Base-by-base conservation (phyloP, 116 monocot species). In the Dioscorea cayenensis region DNA sequence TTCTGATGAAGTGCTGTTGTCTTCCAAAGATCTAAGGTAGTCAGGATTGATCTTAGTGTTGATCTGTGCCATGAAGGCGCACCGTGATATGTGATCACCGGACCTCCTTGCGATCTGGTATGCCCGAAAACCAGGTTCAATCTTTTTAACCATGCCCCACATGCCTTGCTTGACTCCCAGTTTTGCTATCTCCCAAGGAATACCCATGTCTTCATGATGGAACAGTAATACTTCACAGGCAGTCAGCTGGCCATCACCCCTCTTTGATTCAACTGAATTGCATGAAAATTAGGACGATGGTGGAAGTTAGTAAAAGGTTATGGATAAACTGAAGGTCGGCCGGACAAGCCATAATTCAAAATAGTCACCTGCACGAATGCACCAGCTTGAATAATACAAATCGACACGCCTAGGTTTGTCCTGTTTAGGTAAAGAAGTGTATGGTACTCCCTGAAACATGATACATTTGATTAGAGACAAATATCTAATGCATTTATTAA, bases 131-230 rank as follows among this genome's bases (percentile, higher is more conserved):
- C 97, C 97, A 2, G 90, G 94, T 48, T 99, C 97, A 19, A 99
- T 89, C 77, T 78, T 90, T 66, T 84, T 90, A 3, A 99, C 94
- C 11, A 82, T 81, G 48, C 94, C 86, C 97, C 97, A 99, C 97
- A 99, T 99, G 13, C 97, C 97, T 68, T 99, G 97, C 16, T 83
- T 66, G 5, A 99, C 73, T 37, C 97, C 97, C 2, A 99, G 66
- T 67, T 99, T 99, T 11, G 94, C 88, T 21, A 99, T 78, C 67
- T 99, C 89, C 90, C 90, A 74, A 0, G 97, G 97, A 66, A 99
- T 99, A 21, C 97, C 97, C 97, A 99, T 99, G 65, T 99, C 94
- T 72, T 99, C 97, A 19, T 99, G 85, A 79, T 99, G 97, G 74
- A 99, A 99, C 50, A 99, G 83, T 25, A 93, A 66, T 38, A 99